Conservation (phyloP, 2,329 filamentous ascomycete species). For the Trichophaea hybrida region DNA sequence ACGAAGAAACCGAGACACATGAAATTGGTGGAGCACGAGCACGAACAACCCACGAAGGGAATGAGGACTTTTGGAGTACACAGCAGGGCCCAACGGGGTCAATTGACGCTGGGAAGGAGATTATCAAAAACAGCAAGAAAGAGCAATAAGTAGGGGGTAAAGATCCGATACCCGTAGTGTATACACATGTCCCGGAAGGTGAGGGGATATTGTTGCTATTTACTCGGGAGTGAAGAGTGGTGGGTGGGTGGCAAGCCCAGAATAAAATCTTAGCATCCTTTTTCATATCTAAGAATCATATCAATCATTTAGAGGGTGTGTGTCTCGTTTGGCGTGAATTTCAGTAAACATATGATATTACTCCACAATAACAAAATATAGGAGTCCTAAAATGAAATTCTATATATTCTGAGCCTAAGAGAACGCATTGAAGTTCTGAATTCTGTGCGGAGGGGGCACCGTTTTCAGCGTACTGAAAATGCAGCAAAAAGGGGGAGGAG, state of each 20-base stretch:
- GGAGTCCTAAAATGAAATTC: neutral
- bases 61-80: conserved; percentile 10
- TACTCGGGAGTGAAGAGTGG: neutral
- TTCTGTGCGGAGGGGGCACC: too few species aligned
- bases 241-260: neutral
- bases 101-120: conserved; percentile 8
- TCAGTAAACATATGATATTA: neutral
- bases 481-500: too few species aligned
- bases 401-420: too few species aligned
- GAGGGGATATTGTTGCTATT: too few species aligned
- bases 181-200: too few species aligned
- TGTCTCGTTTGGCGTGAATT: neutral
- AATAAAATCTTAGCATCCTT: too few species aligned
- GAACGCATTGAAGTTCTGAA: too few species aligned
- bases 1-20: conserved; percentile 33
- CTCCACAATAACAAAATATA: neutral
- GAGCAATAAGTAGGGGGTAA: conserved; percentile 6
- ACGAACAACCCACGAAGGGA: neutral
- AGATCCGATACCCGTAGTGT: too few species aligned
- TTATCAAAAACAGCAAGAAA: conserved; percentile 15
- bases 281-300: neutral
- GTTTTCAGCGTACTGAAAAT: too few species aligned
- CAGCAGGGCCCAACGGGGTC: conserved; percentile 1
- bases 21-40: conserved; percentile 1
- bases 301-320: neutral